A percentile compares a stretch with the other conserved stretches of the same genome.
Conservation (phyloP, 495 filamentous ascomycete species). For the Neurospora africana region DNA sequence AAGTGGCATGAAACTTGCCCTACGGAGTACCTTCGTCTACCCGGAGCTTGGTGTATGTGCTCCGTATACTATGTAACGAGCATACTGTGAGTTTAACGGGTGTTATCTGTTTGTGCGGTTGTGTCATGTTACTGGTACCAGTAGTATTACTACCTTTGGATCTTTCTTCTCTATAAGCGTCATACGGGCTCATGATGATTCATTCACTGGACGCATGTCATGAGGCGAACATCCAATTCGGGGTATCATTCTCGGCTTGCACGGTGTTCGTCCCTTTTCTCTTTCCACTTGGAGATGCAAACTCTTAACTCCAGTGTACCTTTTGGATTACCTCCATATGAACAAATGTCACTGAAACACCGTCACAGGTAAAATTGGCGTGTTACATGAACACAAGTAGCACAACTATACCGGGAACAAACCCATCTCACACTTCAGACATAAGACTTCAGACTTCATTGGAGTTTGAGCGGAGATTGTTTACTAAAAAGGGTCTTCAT, state of each 20-base stretch:
- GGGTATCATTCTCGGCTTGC: neutral
- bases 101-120: neutral
- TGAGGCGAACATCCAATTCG: neutral
- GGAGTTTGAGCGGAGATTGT: neutral
- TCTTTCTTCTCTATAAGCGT: neutral
- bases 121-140: neutral
- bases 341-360: neutral
- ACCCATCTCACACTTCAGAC: neutral
- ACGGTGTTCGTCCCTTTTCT: neutral
- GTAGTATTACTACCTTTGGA: too few species aligned
- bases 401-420: neutral
- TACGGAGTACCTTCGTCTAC: neutral
- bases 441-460: neutral
- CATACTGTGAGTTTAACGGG: neutral
- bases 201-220: neutral
- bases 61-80: neutral
- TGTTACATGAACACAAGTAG: neutral
- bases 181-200: neutral
- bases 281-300: too few species aligned
- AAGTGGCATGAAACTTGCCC: neutral
- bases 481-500: neutral
- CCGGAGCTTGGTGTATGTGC: neutral
- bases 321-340: neutral
- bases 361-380: neutral
- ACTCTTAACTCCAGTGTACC: too few species aligned